These are phyloP conservation scores for Trichoderma gracile DNA, from an alignment of 2,329 filamentous ascomycete genomes.

Conservation along the genomic window DNA sequence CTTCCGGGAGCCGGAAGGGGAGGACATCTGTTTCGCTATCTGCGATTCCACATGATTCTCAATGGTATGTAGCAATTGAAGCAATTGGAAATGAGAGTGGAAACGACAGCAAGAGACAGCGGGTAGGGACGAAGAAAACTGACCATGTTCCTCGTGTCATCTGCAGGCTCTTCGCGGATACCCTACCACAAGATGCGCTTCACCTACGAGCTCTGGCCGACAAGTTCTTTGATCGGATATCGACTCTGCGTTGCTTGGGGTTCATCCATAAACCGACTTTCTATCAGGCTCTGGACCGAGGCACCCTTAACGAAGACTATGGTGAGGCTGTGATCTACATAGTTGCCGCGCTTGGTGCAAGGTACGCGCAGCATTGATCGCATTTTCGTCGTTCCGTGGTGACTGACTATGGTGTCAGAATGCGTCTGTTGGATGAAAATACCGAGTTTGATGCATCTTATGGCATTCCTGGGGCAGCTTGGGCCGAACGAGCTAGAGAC, in stretches of 20 bases:
- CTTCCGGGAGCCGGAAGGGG: not conserved
- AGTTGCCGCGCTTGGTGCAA: conserved; percentile 14
- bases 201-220: not conserved
- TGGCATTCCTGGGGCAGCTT: conserved; percentile 8
- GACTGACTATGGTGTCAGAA: not conserved
- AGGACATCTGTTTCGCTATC: not conserved
- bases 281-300: conserved; percentile 9
- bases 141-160: not conserved
- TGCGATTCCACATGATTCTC: not conserved
- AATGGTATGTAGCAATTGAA: conserved; percentile 3
- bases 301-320: conserved; percentile 10
- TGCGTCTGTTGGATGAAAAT: not conserved
- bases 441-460: not conserved
- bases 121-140: not conserved
- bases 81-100: too few species aligned
- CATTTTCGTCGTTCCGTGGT: not conserved
- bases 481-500: conserved; percentile 6
- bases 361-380: not conserved
- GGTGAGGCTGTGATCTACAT: conserved; percentile 17
- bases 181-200: not conserved
- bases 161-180: conserved; percentile 9
- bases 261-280: conserved; percentile 16
- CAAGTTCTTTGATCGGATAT: conserved; percentile 19
- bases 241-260: conserved; percentile 3
- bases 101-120: not conserved